Evolutionary conservation across 108 stramenopile species (phyloP).

Genomic region (Nitzschia sp.): DNA sequence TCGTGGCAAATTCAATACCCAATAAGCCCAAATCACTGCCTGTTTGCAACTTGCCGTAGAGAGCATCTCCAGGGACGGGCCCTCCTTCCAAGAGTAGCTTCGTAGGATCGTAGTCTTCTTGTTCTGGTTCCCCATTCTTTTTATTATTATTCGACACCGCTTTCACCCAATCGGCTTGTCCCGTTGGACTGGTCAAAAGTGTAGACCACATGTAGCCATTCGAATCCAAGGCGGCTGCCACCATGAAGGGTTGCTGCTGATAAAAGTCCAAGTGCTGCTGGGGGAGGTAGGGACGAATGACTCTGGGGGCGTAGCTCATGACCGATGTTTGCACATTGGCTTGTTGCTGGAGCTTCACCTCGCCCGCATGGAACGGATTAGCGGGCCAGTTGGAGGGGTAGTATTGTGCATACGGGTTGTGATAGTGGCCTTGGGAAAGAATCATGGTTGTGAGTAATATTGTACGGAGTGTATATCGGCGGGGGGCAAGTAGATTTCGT

Average conservation of each 20-base stretch:
- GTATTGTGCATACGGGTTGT: too few species aligned
- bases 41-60: constrained; percentile 7
- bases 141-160: constrained; percentile 4
- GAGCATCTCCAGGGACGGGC: constrained; percentile 30
- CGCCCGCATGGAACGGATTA: constrained; percentile 22
- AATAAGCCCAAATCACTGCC: constrained; percentile 32
- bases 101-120: background rate
- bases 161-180: background rate
- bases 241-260: constrained; percentile 29
- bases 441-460: too few species aligned
- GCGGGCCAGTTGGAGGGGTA: background rate
- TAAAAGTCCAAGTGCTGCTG: constrained; percentile 42
- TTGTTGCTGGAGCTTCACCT: constrained; percentile 10
- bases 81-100: constrained; percentile 4
- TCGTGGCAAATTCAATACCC: constrained; percentile 43
- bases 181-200: background rate
- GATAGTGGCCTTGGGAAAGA: too few species aligned
- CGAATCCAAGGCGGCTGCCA: constrained; percentile 22
- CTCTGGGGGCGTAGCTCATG: constrained; percentile 24
- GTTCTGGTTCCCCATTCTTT: too few species aligned
- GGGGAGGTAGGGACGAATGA: constrained; percentile 39
- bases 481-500: too few species aligned
- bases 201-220: constrained; percentile 41
- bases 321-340: constrained; percentile 15
- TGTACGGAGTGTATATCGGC: too few species aligned